phyloP scores from a whole-genome alignment of 768 basidiomycete genomes.

The Suillus spraguei region DNA sequence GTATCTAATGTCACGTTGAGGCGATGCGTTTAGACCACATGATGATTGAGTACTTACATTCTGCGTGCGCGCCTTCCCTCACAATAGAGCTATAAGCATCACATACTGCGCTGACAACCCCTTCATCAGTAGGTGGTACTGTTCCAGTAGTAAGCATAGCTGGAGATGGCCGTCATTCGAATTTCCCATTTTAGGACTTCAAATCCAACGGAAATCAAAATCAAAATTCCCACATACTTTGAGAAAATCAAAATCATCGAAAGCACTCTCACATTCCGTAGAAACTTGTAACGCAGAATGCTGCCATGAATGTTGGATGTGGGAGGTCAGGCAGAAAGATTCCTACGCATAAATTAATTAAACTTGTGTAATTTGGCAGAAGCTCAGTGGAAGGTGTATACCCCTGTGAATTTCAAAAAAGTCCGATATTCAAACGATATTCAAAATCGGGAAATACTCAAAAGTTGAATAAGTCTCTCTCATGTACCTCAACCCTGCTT shows the following conservation, averaged over 20 bases:
- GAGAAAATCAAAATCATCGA: background rate
- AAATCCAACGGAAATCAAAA: too few relatives aligned
- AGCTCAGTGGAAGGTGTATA: background rate
- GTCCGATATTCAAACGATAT: conserved; percentile 1
- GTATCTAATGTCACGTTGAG: conserved; percentile 26
- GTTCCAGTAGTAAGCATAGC: background rate
- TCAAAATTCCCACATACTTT: background rate
- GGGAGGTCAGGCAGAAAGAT: background rate
- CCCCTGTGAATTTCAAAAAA: background rate
- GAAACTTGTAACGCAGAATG: background rate
- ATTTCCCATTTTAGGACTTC: too few relatives aligned
- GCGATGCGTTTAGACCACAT: background rate
- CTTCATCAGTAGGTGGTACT: conserved; percentile 6
- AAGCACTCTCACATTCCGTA: background rate
- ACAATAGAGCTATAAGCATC: conserved; percentile 12
- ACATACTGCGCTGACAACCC: conserved; percentile 7
- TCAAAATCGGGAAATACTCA: background rate
- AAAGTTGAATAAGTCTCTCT: background rate
- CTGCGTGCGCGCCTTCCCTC: conserved; percentile 6
- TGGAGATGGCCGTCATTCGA: too few relatives aligned
- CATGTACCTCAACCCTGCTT: background rate
- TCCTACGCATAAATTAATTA: background rate
- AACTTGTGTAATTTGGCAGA: background rate
- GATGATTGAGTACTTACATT: conserved; percentile 16
- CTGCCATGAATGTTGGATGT: background rate